These are phyloP conservation scores for Didymella exigua DNA, from an alignment of 2,329 filamentous ascomycete genomes.

Conservation along the genomic window DNA sequence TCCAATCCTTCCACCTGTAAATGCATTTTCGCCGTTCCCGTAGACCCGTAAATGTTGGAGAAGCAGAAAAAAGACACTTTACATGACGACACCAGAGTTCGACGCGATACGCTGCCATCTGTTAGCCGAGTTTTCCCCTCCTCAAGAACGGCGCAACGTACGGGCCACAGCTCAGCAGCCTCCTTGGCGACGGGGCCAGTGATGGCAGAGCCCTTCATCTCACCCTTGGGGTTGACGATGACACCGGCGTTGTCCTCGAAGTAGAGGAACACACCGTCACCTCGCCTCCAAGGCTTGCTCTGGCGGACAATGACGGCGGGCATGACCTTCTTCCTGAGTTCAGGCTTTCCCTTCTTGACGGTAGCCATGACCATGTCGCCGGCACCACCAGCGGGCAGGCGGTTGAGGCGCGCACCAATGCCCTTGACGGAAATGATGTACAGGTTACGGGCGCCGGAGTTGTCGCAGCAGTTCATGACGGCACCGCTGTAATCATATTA, in stretches of 20 bases:
- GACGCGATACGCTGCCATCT: conserved; percentile 85
- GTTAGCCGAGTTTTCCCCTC: conserved; percentile 37
- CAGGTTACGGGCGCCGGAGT: conserved; percentile 97
- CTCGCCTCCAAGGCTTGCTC: conserved; percentile 99
- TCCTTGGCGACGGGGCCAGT: conserved; percentile 99
- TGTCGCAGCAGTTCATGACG: conserved; percentile 99
- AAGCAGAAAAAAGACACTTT: conserved; percentile 58
- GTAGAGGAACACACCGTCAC: conserved; percentile 98
- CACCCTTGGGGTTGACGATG: conserved; percentile 99
- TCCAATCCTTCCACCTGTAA: conserved; percentile 45
- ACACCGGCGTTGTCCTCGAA: conserved; percentile 99
- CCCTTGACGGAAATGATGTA: conserved; percentile 99
- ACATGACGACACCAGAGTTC: conserved; percentile 99
- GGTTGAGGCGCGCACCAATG: conserved; percentile 96
- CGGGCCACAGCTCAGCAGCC: conserved; percentile 98
- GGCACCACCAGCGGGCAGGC: conserved; percentile 94
- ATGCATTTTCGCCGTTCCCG: conserved; percentile 50
- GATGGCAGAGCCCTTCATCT: conserved; percentile 99
- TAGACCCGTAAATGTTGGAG: conserved; percentile 48
- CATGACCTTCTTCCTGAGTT: conserved; percentile 99
- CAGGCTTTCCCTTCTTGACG: conserved; percentile 99
- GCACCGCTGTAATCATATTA: conserved; percentile 72
- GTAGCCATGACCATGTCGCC: conserved; percentile 99
- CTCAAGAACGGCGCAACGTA: conserved; percentile 57
- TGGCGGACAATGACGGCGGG: conserved; percentile 98